A percentile compares a stretch with the other conserved stretches of the same genome.
These are phyloP conservation scores for Epichloe gansuensis DNA, from an alignment of 2,329 filamentous ascomycete genomes.

Conservation along the genomic window DNA sequence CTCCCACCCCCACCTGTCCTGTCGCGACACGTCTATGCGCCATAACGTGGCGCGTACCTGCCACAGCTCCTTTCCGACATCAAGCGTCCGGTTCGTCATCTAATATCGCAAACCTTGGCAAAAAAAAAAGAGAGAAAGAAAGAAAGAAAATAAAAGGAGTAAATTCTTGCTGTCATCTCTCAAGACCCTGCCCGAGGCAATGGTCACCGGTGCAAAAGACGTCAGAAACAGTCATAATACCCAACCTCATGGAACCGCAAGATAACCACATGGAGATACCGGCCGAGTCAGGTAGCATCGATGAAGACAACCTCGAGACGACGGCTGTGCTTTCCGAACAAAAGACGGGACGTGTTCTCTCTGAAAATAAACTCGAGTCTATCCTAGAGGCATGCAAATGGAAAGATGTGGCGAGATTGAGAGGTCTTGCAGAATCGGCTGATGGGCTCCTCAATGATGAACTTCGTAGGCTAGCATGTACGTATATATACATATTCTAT, in stretches of 20 bases:
- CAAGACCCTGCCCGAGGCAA: neutral
- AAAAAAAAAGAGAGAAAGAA: neutral
- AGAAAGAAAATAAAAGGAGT: neutral
- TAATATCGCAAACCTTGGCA: neutral
- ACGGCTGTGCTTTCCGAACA: slow-evolving; percentile 4
- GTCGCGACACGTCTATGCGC: neutral
- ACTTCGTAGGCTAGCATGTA: slow-evolving; percentile 66
- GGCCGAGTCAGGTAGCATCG: slow-evolving; percentile 3
- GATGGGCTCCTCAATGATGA: slow-evolving; percentile 57
- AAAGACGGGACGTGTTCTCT: slow-evolving; percentile 1
- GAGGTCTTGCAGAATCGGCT: slow-evolving; percentile 43
- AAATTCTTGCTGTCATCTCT: neutral
- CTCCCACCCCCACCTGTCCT: too few species aligned
- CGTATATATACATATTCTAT: slow-evolving; percentile 9
- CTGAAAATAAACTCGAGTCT: neutral
- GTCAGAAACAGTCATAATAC: neutral
- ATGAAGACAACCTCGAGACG: slow-evolving; percentile 1
- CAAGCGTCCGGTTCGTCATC: neutral
- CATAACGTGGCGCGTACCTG: neutral
- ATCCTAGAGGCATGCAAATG: slow-evolving; percentile 44
- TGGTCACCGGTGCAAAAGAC: neutral
- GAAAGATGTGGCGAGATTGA: slow-evolving; percentile 42
- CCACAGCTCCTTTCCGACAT: neutral
- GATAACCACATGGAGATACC: slow-evolving; percentile 2
- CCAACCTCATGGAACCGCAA: slow-evolving; percentile 9